Evolutionary conservation across 192 early-diverging fungal genomes (phyloP), one percentile per base, ranked within the genome.

Genomic region (Helicostylum pulchrum): DNA sequence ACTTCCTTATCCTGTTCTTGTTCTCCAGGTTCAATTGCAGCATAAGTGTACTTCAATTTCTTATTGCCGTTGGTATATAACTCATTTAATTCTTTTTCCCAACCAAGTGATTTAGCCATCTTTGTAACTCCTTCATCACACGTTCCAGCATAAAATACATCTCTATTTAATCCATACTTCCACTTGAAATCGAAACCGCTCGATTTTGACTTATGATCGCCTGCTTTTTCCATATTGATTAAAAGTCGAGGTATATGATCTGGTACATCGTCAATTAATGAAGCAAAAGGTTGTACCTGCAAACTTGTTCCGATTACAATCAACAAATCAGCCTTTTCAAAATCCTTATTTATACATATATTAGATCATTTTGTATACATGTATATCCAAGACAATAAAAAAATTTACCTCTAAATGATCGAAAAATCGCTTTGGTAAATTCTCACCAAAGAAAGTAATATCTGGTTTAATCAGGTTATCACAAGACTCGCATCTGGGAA

Each of bases 381-480:
- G 7, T 8, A 46, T 11, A 46, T 26, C 26, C 0, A 26, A 26
- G 26, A 26, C 26, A 26, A 26, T 26, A 26, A 2, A 26, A 2
- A 2, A 26, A 68, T 61, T 64, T 82, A 79, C 78, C 9, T 62
- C 60, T 3, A 84, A n/a, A 11, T 77, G 66, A 17, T 78, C 54
- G 64, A 85, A 83, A 58, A 97, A 97, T 20, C 87, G 84, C 14
- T 76, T 64, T 8, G 97, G 97, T 52, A 99, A 76, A 17, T 75
- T 67, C 72, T 99, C 92, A 17, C 95, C 94, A 78, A 99, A 99
- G 67, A 99, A 99, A 0, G 93, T 94, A 62, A 99, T 98, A 63
- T 95, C 87, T 8, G 94, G 95, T 67, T 99, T 98, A 68, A 98
- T 85, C 17, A 90, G 72, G 4, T 85, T 73, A 15, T 65, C 47